Evolutionary conservation across 306 rosid species (phyloP), one percentile per base, ranked within the genome.

Genomic region (Dryas alaskensis): DNA sequence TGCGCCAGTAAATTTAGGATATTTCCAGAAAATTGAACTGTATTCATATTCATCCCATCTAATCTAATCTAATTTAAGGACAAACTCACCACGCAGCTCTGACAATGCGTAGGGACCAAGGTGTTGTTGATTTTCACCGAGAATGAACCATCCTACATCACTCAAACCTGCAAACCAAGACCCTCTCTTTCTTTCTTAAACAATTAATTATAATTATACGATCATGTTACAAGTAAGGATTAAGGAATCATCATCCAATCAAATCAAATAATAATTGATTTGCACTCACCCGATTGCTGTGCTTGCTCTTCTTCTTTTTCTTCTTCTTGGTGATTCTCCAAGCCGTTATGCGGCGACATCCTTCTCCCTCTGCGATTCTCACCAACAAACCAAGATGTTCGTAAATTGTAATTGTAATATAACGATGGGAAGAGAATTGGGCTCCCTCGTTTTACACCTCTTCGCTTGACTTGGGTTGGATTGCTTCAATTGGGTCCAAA

Each of bases 71-170:
- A 73, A 63, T 66, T 25, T 37, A 16, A 39, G 10, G 55, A 17
- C 42, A 39, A 65, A 85, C 92, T 94, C 81, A 95, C 99, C 93
- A 60, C 84, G 88, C 76, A 95, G 73, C 87, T 95, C 99, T 1
- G 92, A 83, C 77, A 84, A 79, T 3, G 84, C 86, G 72, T 95
- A 95, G 14, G 99, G 99, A 43, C 98, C 99, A 31, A 90, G 45
- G 60, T 88, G 90, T 53, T 95, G 92, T 49, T 92, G 97, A 86
- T 88, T 78, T 13, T 90, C 93, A 19, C 93, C 92, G 3, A 90
- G 92, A 74, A 95, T 85, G 61, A 75, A 92, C 99, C 99, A 95
- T 70, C 98, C 96, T 8, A 70, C 80, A 78, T 88, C 95, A 52
- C 77, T 59, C 62, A 40, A 68, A 52, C 78, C 94, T 87, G 77